A percentile compares a stretch with the other conserved stretches of the same genome.
Evolutionary conservation across 2,329 filamentous ascomycete genomes (phyloP).

Genomic region (Apiospora hydei): DNA sequence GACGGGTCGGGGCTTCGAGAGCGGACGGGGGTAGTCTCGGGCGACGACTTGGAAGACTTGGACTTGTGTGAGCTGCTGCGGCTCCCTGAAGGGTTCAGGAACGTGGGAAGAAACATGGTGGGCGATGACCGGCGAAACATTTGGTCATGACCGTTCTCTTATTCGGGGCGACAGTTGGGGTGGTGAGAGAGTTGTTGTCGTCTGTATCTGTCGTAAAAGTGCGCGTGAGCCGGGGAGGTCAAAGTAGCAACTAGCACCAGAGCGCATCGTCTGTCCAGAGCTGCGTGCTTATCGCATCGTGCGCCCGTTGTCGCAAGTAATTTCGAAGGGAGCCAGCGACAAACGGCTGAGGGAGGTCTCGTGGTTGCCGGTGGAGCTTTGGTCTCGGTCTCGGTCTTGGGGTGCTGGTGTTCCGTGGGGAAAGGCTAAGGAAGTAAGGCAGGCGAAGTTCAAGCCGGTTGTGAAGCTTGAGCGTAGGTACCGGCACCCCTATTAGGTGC

Average conservation of each 20-base stretch:
- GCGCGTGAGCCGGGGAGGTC: neutral
- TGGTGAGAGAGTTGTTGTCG: conserved; percentile 67
- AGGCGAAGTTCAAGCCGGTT: neutral
- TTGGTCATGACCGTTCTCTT: conserved; percentile 64
- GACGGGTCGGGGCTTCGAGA: conserved; percentile 34
- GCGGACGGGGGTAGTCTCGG: conserved; percentile 20
- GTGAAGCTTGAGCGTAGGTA: neutral
- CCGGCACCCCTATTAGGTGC: conserved; percentile 4
- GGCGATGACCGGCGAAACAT: conserved; percentile 68
- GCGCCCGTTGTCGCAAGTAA: neutral
- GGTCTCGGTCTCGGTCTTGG: neutral
- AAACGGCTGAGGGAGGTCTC: conserved; percentile 7
- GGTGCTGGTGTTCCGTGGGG: conserved; percentile 19
- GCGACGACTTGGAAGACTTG: conserved; percentile 16
- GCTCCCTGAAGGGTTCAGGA: conserved; percentile 18
- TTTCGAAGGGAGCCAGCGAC: neutral
- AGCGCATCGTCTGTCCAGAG: neutral
- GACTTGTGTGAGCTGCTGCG: neutral
- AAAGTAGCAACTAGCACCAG: neutral
- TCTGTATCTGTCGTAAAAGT: conserved; percentile 46
- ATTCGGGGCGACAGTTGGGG: conserved; percentile 51
- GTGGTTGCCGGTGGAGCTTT: conserved; percentile 6
- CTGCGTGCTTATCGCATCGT: conserved; percentile 8
- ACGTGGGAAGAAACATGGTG: conserved; percentile 36
- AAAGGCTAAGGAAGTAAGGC: neutral